Evolutionary conservation across 1,284 basidiomycete species (phyloP).

Genomic region (Pseudozyma sp.): DNA sequence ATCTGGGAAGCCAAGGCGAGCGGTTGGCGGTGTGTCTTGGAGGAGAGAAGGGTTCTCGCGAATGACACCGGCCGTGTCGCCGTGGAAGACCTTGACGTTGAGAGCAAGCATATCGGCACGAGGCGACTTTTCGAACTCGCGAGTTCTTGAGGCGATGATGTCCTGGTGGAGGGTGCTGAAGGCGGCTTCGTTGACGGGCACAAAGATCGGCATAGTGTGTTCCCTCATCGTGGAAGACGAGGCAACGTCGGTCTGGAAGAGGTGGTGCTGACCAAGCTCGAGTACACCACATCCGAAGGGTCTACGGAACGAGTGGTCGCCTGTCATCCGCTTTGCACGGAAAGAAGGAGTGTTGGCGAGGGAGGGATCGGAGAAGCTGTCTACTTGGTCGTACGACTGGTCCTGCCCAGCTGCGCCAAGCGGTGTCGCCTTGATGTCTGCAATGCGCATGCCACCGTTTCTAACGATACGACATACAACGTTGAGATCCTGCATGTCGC

Average conservation of each 20-base stretch:
- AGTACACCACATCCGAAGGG: constrained; percentile 95
- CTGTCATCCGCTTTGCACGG: constrained; percentile 51
- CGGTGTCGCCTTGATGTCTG: constrained; percentile 65
- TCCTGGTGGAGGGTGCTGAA: constrained; percentile 96
- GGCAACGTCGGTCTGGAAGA: constrained; percentile 74
- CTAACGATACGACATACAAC: constrained; percentile 82
- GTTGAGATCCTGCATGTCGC: constrained; percentile 77
- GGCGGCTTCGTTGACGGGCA: constrained; percentile 81
- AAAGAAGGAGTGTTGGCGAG: constrained; percentile 46
- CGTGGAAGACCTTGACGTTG: constrained; percentile 90
- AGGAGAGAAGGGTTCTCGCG: constrained; percentile 88
- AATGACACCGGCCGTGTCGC: constrained; percentile 80
- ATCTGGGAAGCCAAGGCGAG: constrained; percentile 94
- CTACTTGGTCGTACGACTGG: constrained; percentile 23
- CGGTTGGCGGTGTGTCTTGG: constrained; percentile 82
- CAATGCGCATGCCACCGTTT: constrained; percentile 85
- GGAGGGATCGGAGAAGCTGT: constrained; percentile 34
- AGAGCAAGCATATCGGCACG: constrained; percentile 88
- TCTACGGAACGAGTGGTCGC: constrained; percentile 75
- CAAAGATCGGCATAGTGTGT: constrained; percentile 88
- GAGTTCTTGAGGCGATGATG: constrained; percentile 82
- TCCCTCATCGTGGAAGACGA: constrained; percentile 72
- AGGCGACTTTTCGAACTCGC: constrained; percentile 85
- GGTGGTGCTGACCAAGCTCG: constrained; percentile 77
- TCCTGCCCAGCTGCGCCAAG: constrained; percentile 43